A percentile compares a stretch with the other conserved stretches of the same genome.
phyloP scores from a whole-genome alignment of 228 moss, liverwort and hornwort species.

The Sphagnum fallax region DNA sequence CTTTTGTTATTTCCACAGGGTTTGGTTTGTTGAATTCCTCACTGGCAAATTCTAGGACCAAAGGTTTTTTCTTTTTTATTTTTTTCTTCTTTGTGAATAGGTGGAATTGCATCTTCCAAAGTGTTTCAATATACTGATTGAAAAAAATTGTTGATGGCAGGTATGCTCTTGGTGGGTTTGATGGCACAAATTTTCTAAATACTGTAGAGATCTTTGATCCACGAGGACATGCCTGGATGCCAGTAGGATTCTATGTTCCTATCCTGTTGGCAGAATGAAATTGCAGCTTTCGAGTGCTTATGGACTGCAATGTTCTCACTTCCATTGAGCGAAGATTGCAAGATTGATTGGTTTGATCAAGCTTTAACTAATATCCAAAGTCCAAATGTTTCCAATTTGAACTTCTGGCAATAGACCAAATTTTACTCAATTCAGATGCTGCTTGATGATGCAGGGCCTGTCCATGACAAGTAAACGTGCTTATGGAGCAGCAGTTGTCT shows the following conservation, averaged over 20 bases:
- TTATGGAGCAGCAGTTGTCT: slow-evolving; percentile 72
- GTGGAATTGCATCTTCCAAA: too few species aligned
- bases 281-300: not conserved
- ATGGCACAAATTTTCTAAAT: slow-evolving; percentile 64
- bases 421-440: too few species aligned
- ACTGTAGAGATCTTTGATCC: slow-evolving; percentile 79
- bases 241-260: slow-evolving; percentile 28
- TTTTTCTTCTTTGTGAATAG: not conserved
- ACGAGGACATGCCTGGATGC: slow-evolving; percentile 70
- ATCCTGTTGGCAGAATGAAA: not conserved
- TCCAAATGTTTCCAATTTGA: too few species aligned
- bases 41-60: not conserved
- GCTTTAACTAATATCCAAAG: too few species aligned
- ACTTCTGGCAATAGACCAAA: too few species aligned
- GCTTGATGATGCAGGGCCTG: slow-evolving; percentile 31
- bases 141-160: slow-evolving; percentile 14
- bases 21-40: not conserved
- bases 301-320: not conserved
- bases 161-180: slow-evolving; percentile 90
- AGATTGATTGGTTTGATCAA: not conserved
- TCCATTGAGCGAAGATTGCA: too few species aligned
- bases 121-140: too few species aligned
- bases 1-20: not conserved
- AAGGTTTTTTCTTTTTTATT: not conserved
- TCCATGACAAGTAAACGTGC: slow-evolving; percentile 71